These are phyloP conservation scores for Heimioporus sp. DNA, from an alignment of 768 basidiomycete species.

Conservation along the genomic window DNA sequence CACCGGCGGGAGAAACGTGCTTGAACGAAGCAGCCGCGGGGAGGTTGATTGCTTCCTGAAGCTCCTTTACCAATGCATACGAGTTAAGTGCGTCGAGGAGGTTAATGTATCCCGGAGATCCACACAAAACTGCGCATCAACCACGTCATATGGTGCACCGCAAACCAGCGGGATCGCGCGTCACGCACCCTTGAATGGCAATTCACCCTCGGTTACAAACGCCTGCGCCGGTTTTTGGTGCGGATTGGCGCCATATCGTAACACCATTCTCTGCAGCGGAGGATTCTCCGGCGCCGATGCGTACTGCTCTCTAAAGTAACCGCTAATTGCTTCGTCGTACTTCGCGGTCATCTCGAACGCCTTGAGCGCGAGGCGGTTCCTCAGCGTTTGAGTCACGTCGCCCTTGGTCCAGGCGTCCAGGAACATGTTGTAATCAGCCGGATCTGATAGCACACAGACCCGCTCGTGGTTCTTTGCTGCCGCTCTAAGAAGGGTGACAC, in stretches of 20 bases:
- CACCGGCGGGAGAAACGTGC: slow-evolving; percentile 98
- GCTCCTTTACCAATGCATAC: slow-evolving; percentile 92
- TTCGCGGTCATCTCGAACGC: slow-evolving; percentile 95
- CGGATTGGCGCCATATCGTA: slow-evolving; percentile 97
- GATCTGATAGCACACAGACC: slow-evolving; percentile 86
- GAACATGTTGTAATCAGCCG: slow-evolving; percentile 83
- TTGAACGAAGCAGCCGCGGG: slow-evolving; percentile 99
- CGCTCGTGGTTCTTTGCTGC: slow-evolving; percentile 98
- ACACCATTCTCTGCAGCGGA: slow-evolving; percentile 76
- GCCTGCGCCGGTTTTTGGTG: slow-evolving; percentile 99
- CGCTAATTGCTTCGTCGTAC: slow-evolving; percentile 94
- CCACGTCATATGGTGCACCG: slow-evolving; percentile 1
- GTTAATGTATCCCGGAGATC: slow-evolving; percentile 98
- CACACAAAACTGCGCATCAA: slow-evolving; percentile 64
- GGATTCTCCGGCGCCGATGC: slow-evolving; percentile 80
- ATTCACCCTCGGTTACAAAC: slow-evolving; percentile 80
- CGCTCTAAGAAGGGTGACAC: slow-evolving; percentile 94
- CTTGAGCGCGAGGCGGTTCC: slow-evolving; percentile 86
- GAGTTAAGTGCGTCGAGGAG: slow-evolving; percentile 96
- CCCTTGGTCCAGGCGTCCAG: slow-evolving; percentile 75
- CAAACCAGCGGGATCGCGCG: background rate
- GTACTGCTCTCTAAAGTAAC: slow-evolving; percentile 96
- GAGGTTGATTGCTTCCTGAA: slow-evolving; percentile 80
- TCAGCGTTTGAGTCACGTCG: slow-evolving; percentile 65
- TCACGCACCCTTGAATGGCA: slow-evolving; percentile 86